Evolutionary conservation across 257 asterid species (phyloP).

Genomic region (Hygrophila difformis): DNA sequence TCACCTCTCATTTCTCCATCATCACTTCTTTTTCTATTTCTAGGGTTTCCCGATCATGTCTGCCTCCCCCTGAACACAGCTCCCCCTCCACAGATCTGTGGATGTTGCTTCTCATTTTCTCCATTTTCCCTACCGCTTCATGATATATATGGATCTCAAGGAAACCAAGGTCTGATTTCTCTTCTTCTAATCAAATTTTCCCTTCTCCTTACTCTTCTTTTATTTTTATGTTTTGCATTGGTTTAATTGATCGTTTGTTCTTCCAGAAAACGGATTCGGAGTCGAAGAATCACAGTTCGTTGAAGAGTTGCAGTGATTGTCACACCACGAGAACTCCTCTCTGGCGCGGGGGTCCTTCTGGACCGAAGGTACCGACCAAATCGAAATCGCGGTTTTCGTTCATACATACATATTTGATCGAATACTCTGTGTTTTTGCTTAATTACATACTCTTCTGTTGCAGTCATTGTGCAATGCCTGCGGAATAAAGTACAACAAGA

Average conservation of each 20-base stretch:
- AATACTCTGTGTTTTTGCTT: background rate
- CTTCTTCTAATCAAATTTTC: background rate
- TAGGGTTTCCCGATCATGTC: no score
- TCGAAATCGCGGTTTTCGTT: background rate
- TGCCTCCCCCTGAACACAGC: no score
- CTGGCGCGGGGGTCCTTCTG: constrained; percentile 66
- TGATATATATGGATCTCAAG: background rate
- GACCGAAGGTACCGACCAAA: constrained; percentile 42
- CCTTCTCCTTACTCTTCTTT: no score
- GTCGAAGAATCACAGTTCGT: constrained; percentile 9
- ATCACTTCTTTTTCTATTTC: no score
- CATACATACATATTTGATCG: background rate
- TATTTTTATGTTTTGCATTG: no score
- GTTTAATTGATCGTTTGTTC: no score
- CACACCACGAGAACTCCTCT: constrained; percentile 50
- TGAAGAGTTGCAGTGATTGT: constrained; percentile 40
- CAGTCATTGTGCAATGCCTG: constrained; percentile 95
- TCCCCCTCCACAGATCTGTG: background rate
- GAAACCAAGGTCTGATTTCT: background rate
- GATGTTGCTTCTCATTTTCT: no score
- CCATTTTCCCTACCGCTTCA: background rate
- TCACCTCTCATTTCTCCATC: no score
- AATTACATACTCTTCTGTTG: background rate
- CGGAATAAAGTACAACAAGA: constrained; percentile 83
- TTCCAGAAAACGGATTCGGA: constrained; percentile 4